A percentile compares a stretch with the other conserved stretches of the same genome.
phyloP scores from a whole-genome alignment of 176 grass and related monocot genomes.

The Triticum turgidum region DNA sequence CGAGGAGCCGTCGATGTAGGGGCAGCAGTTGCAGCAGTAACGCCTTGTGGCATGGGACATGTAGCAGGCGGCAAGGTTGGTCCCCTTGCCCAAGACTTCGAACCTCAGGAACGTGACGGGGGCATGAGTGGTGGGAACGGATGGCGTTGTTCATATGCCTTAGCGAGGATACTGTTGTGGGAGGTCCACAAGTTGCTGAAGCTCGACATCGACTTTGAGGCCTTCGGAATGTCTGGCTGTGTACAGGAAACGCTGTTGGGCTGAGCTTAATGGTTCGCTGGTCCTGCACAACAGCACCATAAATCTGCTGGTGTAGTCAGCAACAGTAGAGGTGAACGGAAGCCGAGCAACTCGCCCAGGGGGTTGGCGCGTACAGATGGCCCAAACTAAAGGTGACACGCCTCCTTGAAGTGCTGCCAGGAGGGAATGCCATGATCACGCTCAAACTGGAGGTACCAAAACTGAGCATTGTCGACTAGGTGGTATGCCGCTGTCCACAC shows the following conservation, averaged over 20 bases:
- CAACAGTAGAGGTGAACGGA: neutral
- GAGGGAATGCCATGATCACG: neutral
- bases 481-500: no score
- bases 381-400: neutral
- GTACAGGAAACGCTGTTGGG: neutral
- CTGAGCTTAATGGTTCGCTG: neutral
- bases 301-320: no score
- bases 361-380: neutral
- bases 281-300: neutral
- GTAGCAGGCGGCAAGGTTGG: no score
- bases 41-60: no score
- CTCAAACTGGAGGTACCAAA: neutral
- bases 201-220: neutral
- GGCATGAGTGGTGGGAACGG: neutral
- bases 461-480: neutral
- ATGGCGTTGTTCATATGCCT: neutral
- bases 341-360: neutral
- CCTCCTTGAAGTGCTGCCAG: neutral
- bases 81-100: no score
- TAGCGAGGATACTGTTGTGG: neutral
- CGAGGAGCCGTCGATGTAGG: no score
- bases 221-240: neutral
- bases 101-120: no score
- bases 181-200: neutral
- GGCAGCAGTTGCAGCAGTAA: no score